phyloP scores from a whole-genome alignment of 1,284 basidiomycete genomes.

The Leccinum angustisporum region DNA sequence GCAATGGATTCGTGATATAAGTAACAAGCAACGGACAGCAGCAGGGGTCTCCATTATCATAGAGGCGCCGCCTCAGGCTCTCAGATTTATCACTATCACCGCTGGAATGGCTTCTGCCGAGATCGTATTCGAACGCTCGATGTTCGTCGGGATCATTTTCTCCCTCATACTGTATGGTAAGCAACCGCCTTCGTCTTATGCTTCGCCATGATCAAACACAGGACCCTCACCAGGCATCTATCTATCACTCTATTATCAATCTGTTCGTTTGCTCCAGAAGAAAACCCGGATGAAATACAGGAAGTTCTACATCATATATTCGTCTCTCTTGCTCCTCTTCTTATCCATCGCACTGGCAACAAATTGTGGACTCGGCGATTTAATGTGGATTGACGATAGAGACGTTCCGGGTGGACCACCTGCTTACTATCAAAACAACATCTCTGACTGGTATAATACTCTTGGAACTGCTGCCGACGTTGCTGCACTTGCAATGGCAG shows the following conservation, averaged over 20 bases:
- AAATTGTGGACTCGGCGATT: slow-evolving; percentile 6
- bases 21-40: not conserved
- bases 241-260: slow-evolving; percentile 4
- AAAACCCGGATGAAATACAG: not conserved
- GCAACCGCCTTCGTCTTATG: not conserved
- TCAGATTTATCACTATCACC: not conserved
- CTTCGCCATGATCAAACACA: not conserved
- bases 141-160: slow-evolving; percentile 5
- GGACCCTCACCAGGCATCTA: slow-evolving; percentile 1
- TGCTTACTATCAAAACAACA: not conserved
- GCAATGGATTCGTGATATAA: not conserved
- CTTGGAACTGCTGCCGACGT: slow-evolving; percentile 4
- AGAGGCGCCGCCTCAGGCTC: not conserved
- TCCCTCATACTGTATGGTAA: slow-evolving; percentile 2
- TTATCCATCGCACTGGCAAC: slow-evolving; percentile 5
- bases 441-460: slow-evolving; percentile 7
- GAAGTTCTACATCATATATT: slow-evolving; percentile 5
- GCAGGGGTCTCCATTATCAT: not conserved
- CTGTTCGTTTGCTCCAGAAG: slow-evolving; percentile 3
- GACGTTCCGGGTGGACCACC: slow-evolving; percentile 4
- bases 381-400: slow-evolving; percentile 8
- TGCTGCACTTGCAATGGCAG: slow-evolving; percentile 4
- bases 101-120: not conserved
- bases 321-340: slow-evolving; percentile 1
- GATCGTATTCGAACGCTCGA: slow-evolving; percentile 5